Percentiles rank a stretch among this genome's conserved stretches.
Conservation (phyloP, 2,329 filamentous ascomycete species). For the Ceratocystis papillata region DNA sequence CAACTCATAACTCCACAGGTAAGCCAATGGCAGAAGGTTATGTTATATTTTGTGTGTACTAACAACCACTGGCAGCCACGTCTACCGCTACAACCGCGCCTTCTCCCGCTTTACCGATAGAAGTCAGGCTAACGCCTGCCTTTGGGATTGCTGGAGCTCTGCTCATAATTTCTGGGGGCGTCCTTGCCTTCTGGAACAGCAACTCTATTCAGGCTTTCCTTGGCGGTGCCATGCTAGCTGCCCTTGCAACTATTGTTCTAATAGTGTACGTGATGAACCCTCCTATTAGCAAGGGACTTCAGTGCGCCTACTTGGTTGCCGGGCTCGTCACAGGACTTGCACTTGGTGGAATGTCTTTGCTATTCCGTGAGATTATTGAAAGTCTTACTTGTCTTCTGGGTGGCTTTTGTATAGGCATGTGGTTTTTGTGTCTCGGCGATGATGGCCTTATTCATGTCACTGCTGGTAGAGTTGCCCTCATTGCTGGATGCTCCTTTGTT, state of each 20-base stretch:
- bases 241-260: slow-evolving; percentile 65
- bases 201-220: slow-evolving; percentile 69
- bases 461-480: slow-evolving; percentile 60
- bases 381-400: slow-evolving; percentile 75
- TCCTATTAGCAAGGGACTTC: slow-evolving; percentile 61
- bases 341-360: slow-evolving; percentile 60
- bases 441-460: slow-evolving; percentile 60
- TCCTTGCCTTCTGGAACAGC: slow-evolving; percentile 66
- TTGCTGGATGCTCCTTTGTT: slow-evolving; percentile 57
- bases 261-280: slow-evolving; percentile 81
- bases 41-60: not conserved
- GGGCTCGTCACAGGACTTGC: slow-evolving; percentile 60
- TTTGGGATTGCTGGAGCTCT: slow-evolving; percentile 69
- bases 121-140: slow-evolving; percentile 66
- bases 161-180: slow-evolving; percentile 59
- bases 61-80: not conserved
- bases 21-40: not conserved
- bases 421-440: slow-evolving; percentile 66
- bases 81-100: slow-evolving; percentile 8
- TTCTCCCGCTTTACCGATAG: slow-evolving; percentile 42
- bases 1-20: not conserved
- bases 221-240: slow-evolving; percentile 62
- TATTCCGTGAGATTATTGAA: slow-evolving; percentile 76
- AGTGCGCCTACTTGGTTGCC: slow-evolving; percentile 80
- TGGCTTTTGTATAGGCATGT: slow-evolving; percentile 80